These are phyloP conservation scores for Exophiala alcalophila DNA, from an alignment of 2,329 filamentous ascomycete species.

Conservation along the genomic window DNA sequence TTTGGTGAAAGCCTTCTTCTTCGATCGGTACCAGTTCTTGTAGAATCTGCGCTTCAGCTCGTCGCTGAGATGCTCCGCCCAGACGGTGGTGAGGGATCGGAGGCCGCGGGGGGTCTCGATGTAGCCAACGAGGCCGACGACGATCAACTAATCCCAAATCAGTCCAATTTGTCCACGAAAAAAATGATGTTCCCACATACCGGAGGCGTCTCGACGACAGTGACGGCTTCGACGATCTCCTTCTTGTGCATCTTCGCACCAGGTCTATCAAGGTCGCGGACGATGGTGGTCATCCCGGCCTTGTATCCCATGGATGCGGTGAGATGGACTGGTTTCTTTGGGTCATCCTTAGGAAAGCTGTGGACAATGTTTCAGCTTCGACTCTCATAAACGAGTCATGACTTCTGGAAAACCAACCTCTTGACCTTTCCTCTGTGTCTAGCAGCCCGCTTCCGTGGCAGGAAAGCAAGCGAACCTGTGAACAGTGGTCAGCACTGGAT, in stretches of 20 bases:
- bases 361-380: constrained; percentile 30
- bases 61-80: constrained; percentile 98
- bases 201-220: constrained; percentile 88
- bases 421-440: constrained; percentile 97
- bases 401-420: constrained; percentile 61
- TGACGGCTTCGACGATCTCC: constrained; percentile 86
- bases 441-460: constrained; percentile 88
- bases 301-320: constrained; percentile 99
- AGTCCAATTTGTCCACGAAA: constrained; percentile 31
- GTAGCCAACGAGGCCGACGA: constrained; percentile 99
- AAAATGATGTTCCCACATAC: constrained; percentile 61
- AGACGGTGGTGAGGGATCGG: constrained; percentile 98
- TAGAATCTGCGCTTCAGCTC: constrained; percentile 99
- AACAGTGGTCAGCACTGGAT: constrained; percentile 32
- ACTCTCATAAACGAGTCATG: constrained; percentile 29
- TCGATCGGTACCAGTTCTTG: constrained; percentile 99
- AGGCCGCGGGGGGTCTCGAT: constrained; percentile 99
- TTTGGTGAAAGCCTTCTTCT: constrained; percentile 99
- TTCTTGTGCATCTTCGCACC: constrained; percentile 99
- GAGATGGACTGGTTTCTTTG: constrained; percentile 99
- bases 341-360: constrained; percentile 99
- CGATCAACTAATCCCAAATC: constrained; percentile 75
- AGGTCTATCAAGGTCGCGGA: constrained; percentile 97
- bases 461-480: constrained; percentile 71
- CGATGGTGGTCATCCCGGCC: constrained; percentile 99